Base-by-base conservation (phyloP, 805 yeast species). In the Yarrowia osloensis region DNA sequence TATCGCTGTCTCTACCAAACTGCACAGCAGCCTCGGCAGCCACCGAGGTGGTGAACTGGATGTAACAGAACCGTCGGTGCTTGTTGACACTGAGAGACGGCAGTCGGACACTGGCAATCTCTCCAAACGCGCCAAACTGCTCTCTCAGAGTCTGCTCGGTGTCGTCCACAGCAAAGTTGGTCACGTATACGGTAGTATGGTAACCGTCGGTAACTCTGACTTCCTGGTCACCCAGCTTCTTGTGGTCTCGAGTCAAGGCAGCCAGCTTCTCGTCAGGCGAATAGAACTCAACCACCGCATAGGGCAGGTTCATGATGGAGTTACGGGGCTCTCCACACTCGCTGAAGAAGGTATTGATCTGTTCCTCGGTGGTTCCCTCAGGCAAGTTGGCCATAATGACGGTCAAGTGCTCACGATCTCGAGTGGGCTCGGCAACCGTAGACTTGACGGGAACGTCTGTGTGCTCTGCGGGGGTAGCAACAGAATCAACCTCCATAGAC, bases 311-410 rank as follows among this genome's bases (percentile, higher is more conserved):
- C 21, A 61, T 9, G 15, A 33, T 44, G 26, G 46, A 19, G 35
- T 61, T 61, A 26, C 66, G n/a, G 12, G 44, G 66, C 12, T 42
- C 66, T 31, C 66, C 66, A 46, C 66, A 61, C 17, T 44, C 52
- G 15, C 24, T 26, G 42, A 61, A 61, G 24, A 61, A 46, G 2
- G 24, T 9, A 7, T 12, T 44, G 19, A 61, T 31, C 29, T 61
- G 42, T 15, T 44, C 54, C 33, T 42, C 54, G 4, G 29, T 46
- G 33, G 54, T 33, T 12, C 17, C 37, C 4, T 31, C 33, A 2
- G 66, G 54, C 4, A 61, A 7, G 8, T 33, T 24, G 13, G 66
- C 52, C 66, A 61, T 19, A 15, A 61, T 61, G 22, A 61, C 55
- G 3, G 66, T 61, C 33, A 61, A 6, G 21, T 44, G 66, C 33